Evolutionary conservation across 768 basidiomycete species (phyloP), one percentile per base, ranked within the genome.

Genomic region (Porphyrellus cyaneotinctus): DNA sequence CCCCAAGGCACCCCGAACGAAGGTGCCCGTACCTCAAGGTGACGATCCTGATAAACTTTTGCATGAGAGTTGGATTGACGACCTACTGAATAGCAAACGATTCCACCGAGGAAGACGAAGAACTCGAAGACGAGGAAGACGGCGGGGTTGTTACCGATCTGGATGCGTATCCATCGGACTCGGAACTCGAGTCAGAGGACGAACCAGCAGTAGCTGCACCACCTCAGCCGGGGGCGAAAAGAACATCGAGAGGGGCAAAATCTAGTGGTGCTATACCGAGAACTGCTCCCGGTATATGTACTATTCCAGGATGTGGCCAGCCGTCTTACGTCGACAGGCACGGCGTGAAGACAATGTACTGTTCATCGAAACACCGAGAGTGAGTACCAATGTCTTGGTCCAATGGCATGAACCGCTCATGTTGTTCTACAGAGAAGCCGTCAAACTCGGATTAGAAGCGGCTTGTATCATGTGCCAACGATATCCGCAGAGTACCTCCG

Each of bases 381-480:
- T 85, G 59, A 61, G 83, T 76, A n/a, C 24, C 22, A 53, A 41
- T 31, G 8, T 32, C 47, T 18, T 44, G 45, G 55, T 33, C 9
- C 43, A 46, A 20, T 32, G 20, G 35, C 38, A 57, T 32, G 53
- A 49, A 28, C 31, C 22, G 53, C 49, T 61, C 52, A 58, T 44
- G 15, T 35, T 26, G 12, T 47, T 51, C 33, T 28, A 45, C 54
- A 85, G 84, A 67, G 81, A 85, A 60, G 83, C 82, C 1, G 82
- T 85, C 13, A 67, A 64, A 15, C 67, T 74, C 17, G 80, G 83
- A 26, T 58, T 83, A 31, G 78, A 70, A 31, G 62, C 72, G 14
- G 75, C 79, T 11, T 85, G 84, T 57, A 84, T 87, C 59, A 80
- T 85, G 81, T 87, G 84, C 59, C 66, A 82, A 59, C 72, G 69